Conservation (phyloP, 768 basidiomycete species). For the Suillus discolor region DNA sequence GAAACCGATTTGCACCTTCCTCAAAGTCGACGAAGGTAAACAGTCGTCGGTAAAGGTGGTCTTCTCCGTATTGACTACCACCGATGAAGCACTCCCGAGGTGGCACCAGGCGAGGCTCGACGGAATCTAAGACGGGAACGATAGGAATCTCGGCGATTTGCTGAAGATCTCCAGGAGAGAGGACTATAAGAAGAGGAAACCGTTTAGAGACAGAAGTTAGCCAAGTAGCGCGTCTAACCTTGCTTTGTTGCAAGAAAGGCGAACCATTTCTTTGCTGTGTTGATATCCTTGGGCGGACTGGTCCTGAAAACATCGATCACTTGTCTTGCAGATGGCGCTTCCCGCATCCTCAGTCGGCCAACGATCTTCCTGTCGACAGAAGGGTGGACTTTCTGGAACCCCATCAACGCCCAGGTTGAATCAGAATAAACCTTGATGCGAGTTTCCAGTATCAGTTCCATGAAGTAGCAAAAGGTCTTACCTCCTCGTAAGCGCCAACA, state of each 20-base stretch:
- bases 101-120: constrained; percentile 40
- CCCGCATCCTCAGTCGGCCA: constrained; percentile 61
- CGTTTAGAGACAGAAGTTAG: constrained; percentile 6
- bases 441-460: background rate
- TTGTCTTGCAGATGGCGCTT: constrained; percentile 60
- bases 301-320: constrained; percentile 57
- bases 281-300: constrained; percentile 50
- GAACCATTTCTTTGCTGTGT: constrained; percentile 62
- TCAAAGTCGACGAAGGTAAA: constrained; percentile 89
- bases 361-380: constrained; percentile 47
- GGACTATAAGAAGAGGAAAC: constrained; percentile 43
- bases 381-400: constrained; percentile 65
- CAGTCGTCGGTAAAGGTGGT: constrained; percentile 69
- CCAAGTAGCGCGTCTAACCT: constrained; percentile 35
- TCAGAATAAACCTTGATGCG: constrained; percentile 62
- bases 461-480: constrained; percentile 29
- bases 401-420: constrained; percentile 63
- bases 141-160: constrained; percentile 57
- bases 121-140: constrained; percentile 52
- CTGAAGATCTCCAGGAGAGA: constrained; percentile 51
- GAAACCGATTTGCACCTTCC: constrained; percentile 70
- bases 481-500: constrained; percentile 67
- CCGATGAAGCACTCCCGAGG: constrained; percentile 69
- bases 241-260: constrained; percentile 58
- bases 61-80: constrained; percentile 27